Evolutionary conservation across 1,139 yeast species (phyloP).

Genomic region (Magnusiomyces tetraspermus): DNA sequence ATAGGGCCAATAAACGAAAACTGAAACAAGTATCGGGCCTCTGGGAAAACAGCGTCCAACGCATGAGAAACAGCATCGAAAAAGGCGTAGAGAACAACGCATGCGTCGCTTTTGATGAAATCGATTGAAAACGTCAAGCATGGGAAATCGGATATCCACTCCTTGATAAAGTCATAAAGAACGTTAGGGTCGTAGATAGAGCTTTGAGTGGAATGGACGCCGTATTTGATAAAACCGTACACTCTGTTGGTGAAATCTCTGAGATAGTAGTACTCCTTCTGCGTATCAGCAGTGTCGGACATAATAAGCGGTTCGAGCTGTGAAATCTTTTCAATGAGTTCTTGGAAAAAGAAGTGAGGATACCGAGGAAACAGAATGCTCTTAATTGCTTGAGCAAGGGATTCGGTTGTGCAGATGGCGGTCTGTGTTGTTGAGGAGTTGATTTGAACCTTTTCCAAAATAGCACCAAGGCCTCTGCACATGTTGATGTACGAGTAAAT

Average conservation of each 20-base stretch:
- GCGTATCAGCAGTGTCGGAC: conserved; percentile 1
- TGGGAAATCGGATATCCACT: conserved; percentile 28
- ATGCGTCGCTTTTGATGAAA: conserved; percentile 6
- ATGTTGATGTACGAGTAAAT: conserved; percentile 25
- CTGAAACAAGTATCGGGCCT: conserved; percentile 33
- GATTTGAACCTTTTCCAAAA: conserved; percentile 23
- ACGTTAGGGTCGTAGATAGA: conserved; percentile 16
- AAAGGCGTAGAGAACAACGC: conserved; percentile 27
- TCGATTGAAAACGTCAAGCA: conserved; percentile 20
- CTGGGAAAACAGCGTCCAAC: conserved; percentile 34
- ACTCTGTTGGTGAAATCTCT: conserved; percentile 18
- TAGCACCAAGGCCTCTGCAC: conserved; percentile 28
- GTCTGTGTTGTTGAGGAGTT: conserved; percentile 23
- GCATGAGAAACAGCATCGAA: conserved; percentile 31
- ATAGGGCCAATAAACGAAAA: conserved; percentile 34
- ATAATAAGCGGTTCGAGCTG: conserved; percentile 17
- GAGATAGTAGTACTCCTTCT: conserved; percentile 20
- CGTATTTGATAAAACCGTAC: conserved; percentile 15
- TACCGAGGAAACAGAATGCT: conserved; percentile 34
- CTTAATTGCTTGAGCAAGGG: conserved; percentile 27
- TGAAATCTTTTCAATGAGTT: conserved; percentile 23
- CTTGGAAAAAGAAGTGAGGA: conserved; percentile 29
- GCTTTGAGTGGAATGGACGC: background rate
- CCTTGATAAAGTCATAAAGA: conserved; percentile 23
- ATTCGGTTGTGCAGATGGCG: conserved; percentile 27